Percentiles rank a stretch among this genome's conserved stretches.
These are phyloP conservation scores for Alternaria arbusti DNA, from an alignment of 2,329 filamentous ascomycete species.

Conservation along the genomic window DNA sequence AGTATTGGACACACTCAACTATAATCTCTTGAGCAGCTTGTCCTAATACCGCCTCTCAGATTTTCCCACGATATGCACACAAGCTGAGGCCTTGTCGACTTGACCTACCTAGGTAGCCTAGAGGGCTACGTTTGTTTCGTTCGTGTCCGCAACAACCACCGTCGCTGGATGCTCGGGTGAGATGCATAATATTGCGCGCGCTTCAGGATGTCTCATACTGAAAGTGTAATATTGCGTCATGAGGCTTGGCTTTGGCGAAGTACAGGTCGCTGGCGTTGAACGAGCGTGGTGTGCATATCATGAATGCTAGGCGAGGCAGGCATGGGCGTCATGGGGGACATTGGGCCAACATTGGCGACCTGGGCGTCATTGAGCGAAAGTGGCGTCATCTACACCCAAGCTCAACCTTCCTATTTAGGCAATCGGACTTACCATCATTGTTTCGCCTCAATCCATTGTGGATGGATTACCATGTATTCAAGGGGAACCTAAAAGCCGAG, in stretches of 20 bases:
- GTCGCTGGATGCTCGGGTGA: background rate
- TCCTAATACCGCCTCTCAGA: too few relatives aligned
- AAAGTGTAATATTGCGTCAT: background rate
- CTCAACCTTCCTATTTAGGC: constrained; percentile 1
- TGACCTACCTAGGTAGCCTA: background rate
- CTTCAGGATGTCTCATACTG: background rate
- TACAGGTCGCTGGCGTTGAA: background rate
- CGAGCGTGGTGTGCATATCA: background rate
- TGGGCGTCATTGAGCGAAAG: background rate
- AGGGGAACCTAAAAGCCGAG: background rate
- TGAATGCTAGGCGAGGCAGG: background rate
- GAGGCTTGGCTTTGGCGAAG: background rate
- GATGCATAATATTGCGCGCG: background rate
- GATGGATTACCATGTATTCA: background rate
- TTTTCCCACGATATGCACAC: background rate
- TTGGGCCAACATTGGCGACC: background rate
- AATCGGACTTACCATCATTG: background rate
- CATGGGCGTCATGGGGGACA: background rate
- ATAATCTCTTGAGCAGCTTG: background rate
- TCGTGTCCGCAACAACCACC: background rate
- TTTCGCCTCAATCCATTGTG: background rate
- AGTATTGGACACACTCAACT: background rate
- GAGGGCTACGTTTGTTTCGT: background rate
- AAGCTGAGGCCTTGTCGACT: background rate
- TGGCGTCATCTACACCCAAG: background rate